Conservation (phyloP, 23 red algal genomes). For the Cyanidium caldarium region DNA sequence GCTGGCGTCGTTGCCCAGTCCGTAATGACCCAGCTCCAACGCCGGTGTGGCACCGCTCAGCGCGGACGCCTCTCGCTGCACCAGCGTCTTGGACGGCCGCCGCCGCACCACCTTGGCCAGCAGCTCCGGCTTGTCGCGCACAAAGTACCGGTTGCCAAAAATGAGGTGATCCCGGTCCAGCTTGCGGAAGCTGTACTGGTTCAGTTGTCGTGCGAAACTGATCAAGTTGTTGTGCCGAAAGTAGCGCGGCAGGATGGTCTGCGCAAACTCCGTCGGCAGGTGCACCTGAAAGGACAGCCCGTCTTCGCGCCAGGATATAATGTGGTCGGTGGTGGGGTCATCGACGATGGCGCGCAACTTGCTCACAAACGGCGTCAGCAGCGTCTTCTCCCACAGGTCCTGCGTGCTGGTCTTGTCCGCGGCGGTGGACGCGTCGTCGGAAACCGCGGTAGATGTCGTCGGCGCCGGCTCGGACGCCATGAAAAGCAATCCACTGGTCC, state of each 20-base stretch:
- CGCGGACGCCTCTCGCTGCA: neutral
- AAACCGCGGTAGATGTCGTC: too few species aligned
- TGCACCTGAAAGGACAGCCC: constrained; percentile 75
- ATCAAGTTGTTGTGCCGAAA: constrained; percentile 97
- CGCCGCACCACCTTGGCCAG: constrained; percentile 55
- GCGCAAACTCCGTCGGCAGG: constrained; percentile 70
- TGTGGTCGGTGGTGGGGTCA: constrained; percentile 39
- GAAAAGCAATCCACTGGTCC: too few species aligned
- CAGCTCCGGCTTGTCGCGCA: constrained; percentile 43
- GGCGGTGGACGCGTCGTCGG: too few species aligned
- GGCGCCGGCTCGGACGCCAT: too few species aligned
- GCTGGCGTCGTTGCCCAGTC: constrained; percentile 21
- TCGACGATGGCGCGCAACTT: constrained; percentile 82
- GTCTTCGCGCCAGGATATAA: constrained; percentile 60
- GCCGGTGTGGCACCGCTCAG: neutral
- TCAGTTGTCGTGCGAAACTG: constrained; percentile 82
- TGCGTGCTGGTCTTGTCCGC: too few species aligned
- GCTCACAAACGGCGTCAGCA: constrained; percentile 56
- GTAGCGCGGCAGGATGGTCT: constrained; percentile 70
- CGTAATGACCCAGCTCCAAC: constrained; percentile 86
- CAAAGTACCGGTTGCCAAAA: constrained; percentile 81
- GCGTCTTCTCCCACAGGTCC: constrained; percentile 1
- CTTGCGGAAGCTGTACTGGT: constrained; percentile 98
- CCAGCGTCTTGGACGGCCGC: neutral
- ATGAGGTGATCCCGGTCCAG: constrained; percentile 71